Base-by-base conservation (phyloP, 306 rosid species). In the Gastrolobium villosum region DNA sequence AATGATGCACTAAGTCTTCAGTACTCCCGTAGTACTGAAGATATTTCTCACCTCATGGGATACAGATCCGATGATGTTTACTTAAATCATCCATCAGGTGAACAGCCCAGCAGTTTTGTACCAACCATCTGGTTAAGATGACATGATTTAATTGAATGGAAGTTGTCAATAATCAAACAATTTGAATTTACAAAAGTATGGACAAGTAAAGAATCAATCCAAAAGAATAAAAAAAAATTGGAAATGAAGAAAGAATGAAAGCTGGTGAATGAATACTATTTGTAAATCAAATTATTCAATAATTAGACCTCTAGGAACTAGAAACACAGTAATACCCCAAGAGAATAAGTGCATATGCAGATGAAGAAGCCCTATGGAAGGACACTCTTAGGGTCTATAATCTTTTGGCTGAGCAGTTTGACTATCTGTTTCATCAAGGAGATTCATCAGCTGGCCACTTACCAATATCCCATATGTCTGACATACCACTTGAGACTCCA, bases 381-480 rank as follows among this genome's bases (percentile, higher is more conserved):
- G 6, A 13, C 6, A 78, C 53, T 72, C 74, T 76, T 40, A 62
- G 70, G n/a, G 43, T 37, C 49, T 39, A 60, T 84, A 80, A 64
- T 84, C 82, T 65, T 79, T 84, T 14, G 70, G 72, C 31, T 72
- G 68, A 60, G 50, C 74, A 79, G 54, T 84, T 84, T 69, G 86
- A 74, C 5, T 57, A 63, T 75, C 81, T 10, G 40, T 65, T 36
- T 92, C 87, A 44, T 79, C 84, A 14, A 77, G 89, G 69, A 83
- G 83, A 83, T 46, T 87, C 93, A 74, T 88, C 82, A 79, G 41
- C 55, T 4, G 87, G 84, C 92, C 92, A 87, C 69, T 65, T 69
- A 49, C 79, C 85, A 44, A 86, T 81, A 79, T 90, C 94, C 99
- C 98, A 93, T 7, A 89, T 26, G 54, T 89, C 90, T 53, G 88